Conservation (phyloP, 192 early-diverging fungal genomes). For the Gigaspora rosea region DNA sequence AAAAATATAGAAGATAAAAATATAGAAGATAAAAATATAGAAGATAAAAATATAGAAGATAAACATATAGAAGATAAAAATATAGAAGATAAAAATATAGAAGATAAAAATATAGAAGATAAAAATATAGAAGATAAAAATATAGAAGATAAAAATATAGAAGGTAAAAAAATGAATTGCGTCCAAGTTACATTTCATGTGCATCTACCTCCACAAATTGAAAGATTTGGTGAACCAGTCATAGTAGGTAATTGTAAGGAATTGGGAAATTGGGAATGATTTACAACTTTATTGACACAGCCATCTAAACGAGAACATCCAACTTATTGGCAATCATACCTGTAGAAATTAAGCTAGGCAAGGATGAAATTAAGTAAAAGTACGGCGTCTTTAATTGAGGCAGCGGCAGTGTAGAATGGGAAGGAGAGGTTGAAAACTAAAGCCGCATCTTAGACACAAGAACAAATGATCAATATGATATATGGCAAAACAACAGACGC, state of each 20-base stretch:
- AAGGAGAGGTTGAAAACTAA: not conserved
- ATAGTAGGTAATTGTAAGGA: not conserved
- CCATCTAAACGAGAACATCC: not conserved
- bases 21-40: too few relatives aligned
- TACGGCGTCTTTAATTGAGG: not conserved
- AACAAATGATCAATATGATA: not conserved
- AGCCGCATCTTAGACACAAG: not conserved
- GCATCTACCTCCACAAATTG: not conserved
- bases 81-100: too few relatives aligned
- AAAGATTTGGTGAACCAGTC: not conserved
- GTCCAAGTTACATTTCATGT: not conserved
- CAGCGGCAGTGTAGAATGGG: not conserved
- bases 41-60: too few relatives aligned
- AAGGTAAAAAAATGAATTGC: too few relatives aligned
- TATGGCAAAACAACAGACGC: not conserved
- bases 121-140: too few relatives aligned
- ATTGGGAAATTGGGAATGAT: not conserved
- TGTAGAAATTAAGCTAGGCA: not conserved
- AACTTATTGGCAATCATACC: not conserved
- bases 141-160: too few relatives aligned
- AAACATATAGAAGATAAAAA: too few relatives aligned
- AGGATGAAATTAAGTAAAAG: not conserved
- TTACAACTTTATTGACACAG: not conserved
- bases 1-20: too few relatives aligned
- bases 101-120: too few relatives aligned